A percentile compares a stretch with the other conserved stretches of the same genome.
Conservation (phyloP, 1,284 basidiomycete species). For the Porphyrellus sp. region DNA sequence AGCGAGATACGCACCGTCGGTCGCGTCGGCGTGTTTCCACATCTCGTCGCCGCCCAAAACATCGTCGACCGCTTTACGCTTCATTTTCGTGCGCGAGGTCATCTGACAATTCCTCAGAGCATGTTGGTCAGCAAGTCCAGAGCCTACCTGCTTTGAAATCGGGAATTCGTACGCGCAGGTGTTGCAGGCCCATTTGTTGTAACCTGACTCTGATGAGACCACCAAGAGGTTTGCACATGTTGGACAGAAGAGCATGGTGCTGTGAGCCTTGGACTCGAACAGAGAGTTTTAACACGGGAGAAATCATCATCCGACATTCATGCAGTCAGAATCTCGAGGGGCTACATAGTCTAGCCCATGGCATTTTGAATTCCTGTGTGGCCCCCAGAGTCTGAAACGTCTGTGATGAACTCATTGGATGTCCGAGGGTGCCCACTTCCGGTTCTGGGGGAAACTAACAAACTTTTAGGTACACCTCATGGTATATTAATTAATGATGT, state of each 20-base stretch:
- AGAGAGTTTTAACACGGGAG: too few species aligned
- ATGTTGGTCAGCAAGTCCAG: too few species aligned
- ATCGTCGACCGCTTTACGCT: constrained; percentile 88
- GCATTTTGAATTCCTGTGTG: too few species aligned
- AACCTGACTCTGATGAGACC: constrained; percentile 70
- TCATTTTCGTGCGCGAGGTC: constrained; percentile 81
- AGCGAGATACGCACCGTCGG: constrained; percentile 54
- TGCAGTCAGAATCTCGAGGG: too few species aligned
- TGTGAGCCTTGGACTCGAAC: too few species aligned
- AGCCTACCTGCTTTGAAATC: constrained; percentile 70
- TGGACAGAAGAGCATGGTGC: constrained; percentile 75
- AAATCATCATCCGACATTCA: too few species aligned
- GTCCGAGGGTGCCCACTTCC: too few species aligned
- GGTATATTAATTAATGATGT: not conserved
- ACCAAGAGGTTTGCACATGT: constrained; percentile 91
- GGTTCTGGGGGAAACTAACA: too few species aligned
- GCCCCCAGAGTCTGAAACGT: too few species aligned
- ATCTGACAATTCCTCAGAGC: constrained; percentile 48
- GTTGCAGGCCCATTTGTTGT: constrained; percentile 91
- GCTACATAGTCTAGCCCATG: too few species aligned
- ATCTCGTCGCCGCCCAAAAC: constrained; percentile 91
- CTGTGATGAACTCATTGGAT: too few species aligned
- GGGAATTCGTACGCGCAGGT: constrained; percentile 96
- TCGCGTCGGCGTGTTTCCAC: constrained; percentile 95
- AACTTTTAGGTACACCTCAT: too few species aligned